A percentile compares a stretch with the other conserved stretches of the same genome.
phyloP scores from a whole-genome alignment of 768 basidiomycete genomes.

The Lyophyllum atratum region DNA sequence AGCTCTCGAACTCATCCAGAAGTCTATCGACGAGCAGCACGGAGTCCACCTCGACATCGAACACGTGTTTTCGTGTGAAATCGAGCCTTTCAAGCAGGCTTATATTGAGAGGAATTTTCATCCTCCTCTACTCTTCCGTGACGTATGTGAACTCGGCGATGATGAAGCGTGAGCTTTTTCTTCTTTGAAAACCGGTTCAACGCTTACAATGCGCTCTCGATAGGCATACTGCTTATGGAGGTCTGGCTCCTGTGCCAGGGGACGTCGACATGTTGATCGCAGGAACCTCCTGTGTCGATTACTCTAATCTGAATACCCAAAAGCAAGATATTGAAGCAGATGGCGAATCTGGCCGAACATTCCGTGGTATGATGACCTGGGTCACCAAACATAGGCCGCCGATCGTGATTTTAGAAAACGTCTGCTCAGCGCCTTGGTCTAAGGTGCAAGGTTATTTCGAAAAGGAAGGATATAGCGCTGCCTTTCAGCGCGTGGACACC shows the following conservation, averaged over 20 bases:
- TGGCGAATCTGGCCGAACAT: conserved; percentile 93
- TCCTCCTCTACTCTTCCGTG: conserved; percentile 89
- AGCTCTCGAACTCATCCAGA: conserved; percentile 82
- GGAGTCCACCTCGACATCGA: conserved; percentile 69
- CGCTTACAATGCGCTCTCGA: conserved; percentile 7
- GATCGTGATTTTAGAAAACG: conserved; percentile 94
- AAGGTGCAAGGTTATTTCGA: conserved; percentile 77
- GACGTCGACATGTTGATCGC: conserved; percentile 90
- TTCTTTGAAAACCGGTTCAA: not conserved
- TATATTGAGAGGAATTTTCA: conserved; percentile 97
- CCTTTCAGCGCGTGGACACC: conserved; percentile 71
- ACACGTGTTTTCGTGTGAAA: conserved; percentile 96
- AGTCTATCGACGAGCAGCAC: conserved; percentile 70
- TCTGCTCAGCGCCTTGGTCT: conserved; percentile 88
- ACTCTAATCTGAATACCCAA: conserved; percentile 92
- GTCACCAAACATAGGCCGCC: conserved; percentile 84
- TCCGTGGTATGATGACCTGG: conserved; percentile 95
- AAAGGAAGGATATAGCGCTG: conserved; percentile 74
- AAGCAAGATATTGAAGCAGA: conserved; percentile 88
- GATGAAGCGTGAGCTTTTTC: conserved; percentile 64
- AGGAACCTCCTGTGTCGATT: conserved; percentile 96
- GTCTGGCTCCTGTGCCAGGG: conserved; percentile 82
- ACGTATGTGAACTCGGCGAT: conserved; percentile 88
- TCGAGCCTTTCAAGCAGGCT: conserved; percentile 96
- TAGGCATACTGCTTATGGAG: conserved; percentile 92